Conservation (phyloP, 768 basidiomycete genomes). For the Mycena floridula region DNA sequence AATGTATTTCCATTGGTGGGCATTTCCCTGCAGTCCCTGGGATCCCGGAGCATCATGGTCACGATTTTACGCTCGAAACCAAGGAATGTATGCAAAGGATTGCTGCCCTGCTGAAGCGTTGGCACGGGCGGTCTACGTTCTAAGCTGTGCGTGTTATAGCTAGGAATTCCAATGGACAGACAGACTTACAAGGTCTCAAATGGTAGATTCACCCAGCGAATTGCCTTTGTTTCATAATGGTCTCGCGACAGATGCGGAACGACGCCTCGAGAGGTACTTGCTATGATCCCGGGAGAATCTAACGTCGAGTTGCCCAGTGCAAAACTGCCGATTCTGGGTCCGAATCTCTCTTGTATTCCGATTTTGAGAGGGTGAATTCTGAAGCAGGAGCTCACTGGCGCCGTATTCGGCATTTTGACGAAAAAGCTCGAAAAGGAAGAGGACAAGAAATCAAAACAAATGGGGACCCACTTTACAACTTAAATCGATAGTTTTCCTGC, state of each 20-base stretch:
- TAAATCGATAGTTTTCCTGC: too few relatives aligned
- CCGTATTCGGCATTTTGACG: too few relatives aligned
- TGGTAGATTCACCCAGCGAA: constrained; percentile 63
- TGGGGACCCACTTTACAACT: too few relatives aligned
- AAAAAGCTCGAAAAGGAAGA: too few relatives aligned
- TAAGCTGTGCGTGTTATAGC: too few relatives aligned
- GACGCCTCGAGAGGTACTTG: constrained; percentile 65
- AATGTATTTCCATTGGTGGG: constrained; percentile 63
- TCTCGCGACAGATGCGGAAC: constrained; percentile 72
- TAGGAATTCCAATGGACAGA: constrained; percentile 1
- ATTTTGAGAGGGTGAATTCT: too few relatives aligned
- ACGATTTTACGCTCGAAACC: constrained; percentile 46
- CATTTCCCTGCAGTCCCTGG: constrained; percentile 57
- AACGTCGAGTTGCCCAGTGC: too few relatives aligned
- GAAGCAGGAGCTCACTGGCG: too few relatives aligned
- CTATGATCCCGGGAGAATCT: constrained; percentile 55
- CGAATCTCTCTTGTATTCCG: too few relatives aligned
- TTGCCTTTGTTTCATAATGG: constrained; percentile 41
- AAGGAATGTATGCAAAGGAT: constrained; percentile 61
- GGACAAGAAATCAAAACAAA: too few relatives aligned
- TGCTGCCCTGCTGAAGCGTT: constrained; percentile 43
- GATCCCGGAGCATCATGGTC: constrained; percentile 61
- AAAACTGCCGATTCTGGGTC: too few relatives aligned
- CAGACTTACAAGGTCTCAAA: constrained; percentile 77
- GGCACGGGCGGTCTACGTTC: constrained; percentile 65